Evolutionary conservation across 495 filamentous ascomycete genomes (phyloP).

Genomic region (Acidomyces sp.): DNA sequence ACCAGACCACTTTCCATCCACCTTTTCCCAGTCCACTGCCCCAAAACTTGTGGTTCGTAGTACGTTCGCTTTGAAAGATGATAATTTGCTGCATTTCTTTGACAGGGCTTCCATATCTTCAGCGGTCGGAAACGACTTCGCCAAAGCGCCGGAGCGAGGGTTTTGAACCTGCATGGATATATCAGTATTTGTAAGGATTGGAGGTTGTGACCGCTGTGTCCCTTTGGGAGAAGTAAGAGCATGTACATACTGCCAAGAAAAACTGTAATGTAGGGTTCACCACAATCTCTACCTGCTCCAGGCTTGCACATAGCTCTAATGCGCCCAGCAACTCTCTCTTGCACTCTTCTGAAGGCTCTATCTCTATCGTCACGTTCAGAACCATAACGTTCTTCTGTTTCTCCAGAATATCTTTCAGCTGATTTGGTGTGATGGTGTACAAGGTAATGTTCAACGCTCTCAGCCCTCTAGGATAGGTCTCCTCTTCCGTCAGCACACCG

Average conservation of each 20-base stretch:
- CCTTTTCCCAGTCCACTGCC: conserved; percentile 17
- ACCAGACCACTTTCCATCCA: conserved; percentile 19
- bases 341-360: conserved; percentile 13
- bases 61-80: conserved; percentile 17
- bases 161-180: conserved; percentile 15
- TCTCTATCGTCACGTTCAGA: conserved; percentile 20
- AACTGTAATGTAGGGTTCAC: conserved; percentile 20
- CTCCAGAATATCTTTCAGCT: conserved; percentile 18
- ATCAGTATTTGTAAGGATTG: conserved; percentile 1
- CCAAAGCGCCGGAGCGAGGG: conserved; percentile 10
- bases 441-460: conserved; percentile 23
- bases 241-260: conserved; percentile 19
- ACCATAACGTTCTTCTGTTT: conserved; percentile 20
- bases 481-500: conserved; percentile 18
- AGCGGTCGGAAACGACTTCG: conserved; percentile 13
- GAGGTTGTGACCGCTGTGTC: too few species aligned
- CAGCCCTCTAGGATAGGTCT: conserved; percentile 18
- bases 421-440: conserved; percentile 17
- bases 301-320: conserved; percentile 11
- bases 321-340: conserved; percentile 19
- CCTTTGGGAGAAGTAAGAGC: too few species aligned
- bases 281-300: conserved; percentile 26
- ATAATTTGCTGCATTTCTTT: conserved; percentile 17
- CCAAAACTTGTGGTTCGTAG: conserved; percentile 17
- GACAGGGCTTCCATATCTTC: conserved; percentile 16